Conservation (phyloP, 75 land plant species). For the Chamaecyparis obtusa region DNA sequence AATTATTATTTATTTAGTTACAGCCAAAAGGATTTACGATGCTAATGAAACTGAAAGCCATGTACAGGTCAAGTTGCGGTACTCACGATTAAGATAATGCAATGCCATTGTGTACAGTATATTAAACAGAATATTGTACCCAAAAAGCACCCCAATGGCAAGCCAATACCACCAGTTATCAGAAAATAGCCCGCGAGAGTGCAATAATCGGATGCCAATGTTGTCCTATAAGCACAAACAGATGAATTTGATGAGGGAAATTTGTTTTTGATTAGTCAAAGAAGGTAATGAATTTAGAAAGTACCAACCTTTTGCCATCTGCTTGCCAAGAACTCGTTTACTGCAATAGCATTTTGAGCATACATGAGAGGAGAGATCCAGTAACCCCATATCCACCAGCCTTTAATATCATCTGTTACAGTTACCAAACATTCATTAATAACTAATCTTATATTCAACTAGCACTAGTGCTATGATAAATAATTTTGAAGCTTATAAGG, state of each 20-base stretch:
- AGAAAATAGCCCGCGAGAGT: conserved; percentile 53
- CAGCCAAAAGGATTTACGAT: not conserved
- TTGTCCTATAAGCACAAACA: not conserved
- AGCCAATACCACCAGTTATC: conserved; percentile 63
- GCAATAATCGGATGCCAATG: conserved; percentile 51
- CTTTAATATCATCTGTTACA: conserved; percentile 21
- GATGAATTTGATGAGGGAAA: conserved; percentile 8
- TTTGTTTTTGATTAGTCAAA: conserved; percentile 36
- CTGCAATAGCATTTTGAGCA: conserved; percentile 20
- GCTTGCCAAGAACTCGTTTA: conserved; percentile 18
- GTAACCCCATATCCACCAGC: conserved; percentile 41
- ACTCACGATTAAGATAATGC: conserved; percentile 22
- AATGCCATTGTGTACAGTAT: conserved; percentile 30
- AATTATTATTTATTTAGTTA: not conserved
- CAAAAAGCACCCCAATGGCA: conserved; percentile 41
- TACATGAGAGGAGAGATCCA: conserved; percentile 27
- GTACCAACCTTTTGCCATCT: not conserved
- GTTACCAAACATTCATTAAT: not conserved
- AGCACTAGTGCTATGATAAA: not conserved
- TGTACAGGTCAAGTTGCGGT: conserved; percentile 5
- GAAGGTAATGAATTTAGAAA: not conserved
- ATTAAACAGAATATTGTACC: conserved; percentile 55
- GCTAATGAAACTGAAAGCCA: conserved; percentile 8
- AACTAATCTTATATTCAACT: not conserved
- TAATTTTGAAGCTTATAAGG: not conserved